A percentile compares a stretch with the other conserved stretches of the same genome.
These are phyloP conservation scores for Puccinia triticina DNA, from an alignment of 1,284 basidiomycete genomes.

Conservation along the genomic window DNA sequence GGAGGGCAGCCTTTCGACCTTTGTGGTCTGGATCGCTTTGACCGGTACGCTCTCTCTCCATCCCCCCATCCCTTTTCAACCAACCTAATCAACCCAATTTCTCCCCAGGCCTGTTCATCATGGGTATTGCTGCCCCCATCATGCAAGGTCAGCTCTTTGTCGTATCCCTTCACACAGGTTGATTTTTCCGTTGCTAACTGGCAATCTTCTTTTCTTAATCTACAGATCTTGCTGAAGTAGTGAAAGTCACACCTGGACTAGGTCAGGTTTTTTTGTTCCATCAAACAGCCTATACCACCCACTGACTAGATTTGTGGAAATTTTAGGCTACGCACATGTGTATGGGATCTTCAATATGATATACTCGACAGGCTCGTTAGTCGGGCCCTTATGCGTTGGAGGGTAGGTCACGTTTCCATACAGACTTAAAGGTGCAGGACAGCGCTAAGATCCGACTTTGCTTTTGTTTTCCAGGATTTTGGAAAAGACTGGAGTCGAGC, in stretches of 20 bases:
- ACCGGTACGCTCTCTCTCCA: constrained; percentile 1
- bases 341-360: constrained; percentile 43
- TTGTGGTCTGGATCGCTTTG: constrained; percentile 32
- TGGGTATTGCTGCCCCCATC: constrained; percentile 26
- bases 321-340: constrained; percentile 42
- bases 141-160: constrained; percentile 42
- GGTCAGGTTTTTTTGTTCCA: background rate
- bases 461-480: background rate
- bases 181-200: no score
- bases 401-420: background rate
- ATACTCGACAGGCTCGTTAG: constrained; percentile 31
- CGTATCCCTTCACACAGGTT: background rate
- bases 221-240: constrained; percentile 42
- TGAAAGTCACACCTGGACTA: constrained; percentile 32
- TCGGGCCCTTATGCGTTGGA: constrained; percentile 44
- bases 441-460: background rate
- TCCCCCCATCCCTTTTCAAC: background rate
- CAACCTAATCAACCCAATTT: background rate
- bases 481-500: background rate
- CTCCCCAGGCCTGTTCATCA: constrained; percentile 30
- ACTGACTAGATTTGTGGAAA: background rate
- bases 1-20: constrained; percentile 29
- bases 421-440: background rate
- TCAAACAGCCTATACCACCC: background rate
- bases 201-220: no score